These are phyloP conservation scores for Microcera coccophila DNA, from an alignment of 2,329 filamentous ascomycete species.

Conservation along the genomic window DNA sequence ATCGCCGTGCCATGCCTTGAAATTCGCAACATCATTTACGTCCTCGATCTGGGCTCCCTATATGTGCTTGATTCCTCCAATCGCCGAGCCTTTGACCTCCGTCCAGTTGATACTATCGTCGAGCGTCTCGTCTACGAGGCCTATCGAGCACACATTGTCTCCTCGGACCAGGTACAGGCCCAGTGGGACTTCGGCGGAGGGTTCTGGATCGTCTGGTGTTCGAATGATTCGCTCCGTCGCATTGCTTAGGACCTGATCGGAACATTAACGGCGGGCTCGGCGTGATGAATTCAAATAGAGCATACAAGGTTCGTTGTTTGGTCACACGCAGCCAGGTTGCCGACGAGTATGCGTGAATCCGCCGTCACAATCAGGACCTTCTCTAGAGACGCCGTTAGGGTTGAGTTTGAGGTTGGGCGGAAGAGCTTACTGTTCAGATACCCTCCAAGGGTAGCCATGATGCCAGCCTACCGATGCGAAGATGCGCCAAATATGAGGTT, in stretches of 20 bases:
- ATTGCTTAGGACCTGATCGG: conserved; percentile 74
- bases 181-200: conserved; percentile 74
- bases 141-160: conserved; percentile 89
- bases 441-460: conserved; percentile 43
- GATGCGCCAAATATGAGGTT: background rate
- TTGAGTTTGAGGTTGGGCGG: background rate
- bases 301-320: conserved; percentile 81
- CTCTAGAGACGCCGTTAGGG: conserved; percentile 51
- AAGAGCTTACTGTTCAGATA: conserved; percentile 41
- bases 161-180: conserved; percentile 90
- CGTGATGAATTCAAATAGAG: background rate
- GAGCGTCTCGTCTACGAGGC: conserved; percentile 82
- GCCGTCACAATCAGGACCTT: conserved; percentile 88
- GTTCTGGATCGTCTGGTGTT: conserved; percentile 75
- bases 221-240: conserved; percentile 89
- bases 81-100: conserved; percentile 78
- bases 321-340: conserved; percentile 80
- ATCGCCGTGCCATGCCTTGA: conserved; percentile 17
- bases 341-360: conserved; percentile 82
- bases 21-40: conserved; percentile 5
- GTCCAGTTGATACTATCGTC: conserved; percentile 91
- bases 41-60: conserved; percentile 25
- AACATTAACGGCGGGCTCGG: conserved; percentile 13
- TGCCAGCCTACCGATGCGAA: conserved; percentile 4
- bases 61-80: conserved; percentile 79